Conservation (phyloP, 1,139 yeast genomes). For the Geotrichum reessii region DNA sequence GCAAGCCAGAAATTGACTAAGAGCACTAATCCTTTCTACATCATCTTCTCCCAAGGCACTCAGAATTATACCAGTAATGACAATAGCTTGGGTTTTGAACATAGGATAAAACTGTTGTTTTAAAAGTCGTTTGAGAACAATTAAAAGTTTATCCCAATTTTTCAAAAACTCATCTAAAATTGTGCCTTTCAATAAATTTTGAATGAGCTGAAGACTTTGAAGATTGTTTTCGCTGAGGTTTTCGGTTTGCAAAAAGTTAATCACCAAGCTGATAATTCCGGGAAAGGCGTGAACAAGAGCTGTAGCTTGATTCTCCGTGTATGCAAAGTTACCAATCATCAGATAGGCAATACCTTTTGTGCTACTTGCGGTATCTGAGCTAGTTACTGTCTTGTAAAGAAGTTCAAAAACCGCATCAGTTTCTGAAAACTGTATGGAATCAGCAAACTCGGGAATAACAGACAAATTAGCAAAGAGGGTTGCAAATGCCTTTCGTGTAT, state of each 20-base stretch:
- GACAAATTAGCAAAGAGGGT: background rate
- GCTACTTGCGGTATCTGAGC: slow-evolving; percentile 2
- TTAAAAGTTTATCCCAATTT: slow-evolving; percentile 5
- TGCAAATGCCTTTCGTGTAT: background rate
- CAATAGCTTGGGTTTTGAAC: slow-evolving; percentile 21
- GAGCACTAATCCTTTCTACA: background rate
- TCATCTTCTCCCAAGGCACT: background rate
- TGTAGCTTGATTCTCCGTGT: slow-evolving; percentile 3
- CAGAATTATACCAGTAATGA: slow-evolving; percentile 18
- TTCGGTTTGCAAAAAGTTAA: background rate
- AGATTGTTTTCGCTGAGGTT: background rate
- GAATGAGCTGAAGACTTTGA: background rate
- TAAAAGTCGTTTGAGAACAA: slow-evolving; percentile 21
- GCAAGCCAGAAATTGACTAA: background rate
- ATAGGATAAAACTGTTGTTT: slow-evolving; percentile 23
- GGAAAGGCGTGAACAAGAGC: background rate
- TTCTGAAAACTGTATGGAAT: slow-evolving; percentile 13
- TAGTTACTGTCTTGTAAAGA: background rate
- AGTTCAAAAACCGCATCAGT: slow-evolving; percentile 16
- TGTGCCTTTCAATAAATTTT: background rate
- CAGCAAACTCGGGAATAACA: background rate
- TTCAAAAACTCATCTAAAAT: background rate
- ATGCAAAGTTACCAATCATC: slow-evolving; percentile 18
- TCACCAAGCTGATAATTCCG: background rate
- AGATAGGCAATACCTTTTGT: slow-evolving; percentile 19